These are phyloP conservation scores for Fusarium lateritium DNA, from an alignment of 2,329 filamentous ascomycete genomes.

Conservation along the genomic window DNA sequence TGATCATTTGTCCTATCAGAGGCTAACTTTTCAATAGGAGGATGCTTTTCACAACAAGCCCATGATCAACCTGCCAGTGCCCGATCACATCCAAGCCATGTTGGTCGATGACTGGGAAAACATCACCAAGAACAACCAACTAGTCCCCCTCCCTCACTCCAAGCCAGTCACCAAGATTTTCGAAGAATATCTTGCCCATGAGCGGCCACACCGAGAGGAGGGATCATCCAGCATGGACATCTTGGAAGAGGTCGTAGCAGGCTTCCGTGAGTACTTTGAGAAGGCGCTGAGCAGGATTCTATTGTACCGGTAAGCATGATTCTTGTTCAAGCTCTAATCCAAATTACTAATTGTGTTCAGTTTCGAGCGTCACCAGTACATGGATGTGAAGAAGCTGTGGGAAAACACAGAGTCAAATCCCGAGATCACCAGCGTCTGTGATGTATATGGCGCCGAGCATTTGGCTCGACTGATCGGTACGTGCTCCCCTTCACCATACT, in stretches of 20 bases:
- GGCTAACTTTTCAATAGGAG: conserved; percentile 71
- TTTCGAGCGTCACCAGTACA: conserved; percentile 92
- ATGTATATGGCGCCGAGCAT: conserved; percentile 95
- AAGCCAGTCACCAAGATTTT: conserved; percentile 84
- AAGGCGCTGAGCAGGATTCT: conserved; percentile 89
- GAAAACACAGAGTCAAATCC: conserved; percentile 73
- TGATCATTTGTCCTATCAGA: neutral
- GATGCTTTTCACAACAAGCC: conserved; percentile 88
- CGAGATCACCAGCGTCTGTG: conserved; percentile 79
- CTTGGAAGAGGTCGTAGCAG: conserved; percentile 88
- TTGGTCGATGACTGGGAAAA: conserved; percentile 99
- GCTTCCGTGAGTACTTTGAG: conserved; percentile 94
- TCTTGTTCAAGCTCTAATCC: neutral
- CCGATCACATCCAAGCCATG: conserved; percentile 90
- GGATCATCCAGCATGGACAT: conserved; percentile 85
- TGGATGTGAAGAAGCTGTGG: conserved; percentile 81
- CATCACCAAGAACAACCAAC: conserved; percentile 92
- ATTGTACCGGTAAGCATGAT: conserved; percentile 76
- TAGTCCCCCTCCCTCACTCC: conserved; percentile 85
- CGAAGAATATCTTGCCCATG: conserved; percentile 82
- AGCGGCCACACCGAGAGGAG: conserved; percentile 74
- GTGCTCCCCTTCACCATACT: conserved; percentile 45
- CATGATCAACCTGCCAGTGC: conserved; percentile 87
- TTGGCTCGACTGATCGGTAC: conserved; percentile 89
- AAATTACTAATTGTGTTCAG: conserved; percentile 60